phyloP scores from a whole-genome alignment of 2,329 filamentous ascomycete genomes.

The Sporothrix pallida region DNA sequence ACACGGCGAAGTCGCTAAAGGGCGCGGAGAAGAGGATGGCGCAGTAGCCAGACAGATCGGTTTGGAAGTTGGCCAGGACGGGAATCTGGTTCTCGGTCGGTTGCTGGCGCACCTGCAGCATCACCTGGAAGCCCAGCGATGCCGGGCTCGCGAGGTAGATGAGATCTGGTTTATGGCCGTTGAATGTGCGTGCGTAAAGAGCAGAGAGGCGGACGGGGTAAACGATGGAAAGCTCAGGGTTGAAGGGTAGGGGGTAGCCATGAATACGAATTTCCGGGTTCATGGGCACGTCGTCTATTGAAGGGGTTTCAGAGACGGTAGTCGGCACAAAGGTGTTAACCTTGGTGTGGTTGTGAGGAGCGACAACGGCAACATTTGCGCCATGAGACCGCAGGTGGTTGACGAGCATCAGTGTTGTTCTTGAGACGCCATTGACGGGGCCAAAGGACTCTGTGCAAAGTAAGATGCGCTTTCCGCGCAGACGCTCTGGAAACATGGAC shows the following conservation, averaged over 20 bases:
- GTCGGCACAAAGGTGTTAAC: constrained; percentile 60
- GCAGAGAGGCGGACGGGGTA: constrained; percentile 70
- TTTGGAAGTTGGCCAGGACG: constrained; percentile 73
- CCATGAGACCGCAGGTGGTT: constrained; percentile 69
- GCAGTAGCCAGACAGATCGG: constrained; percentile 72
- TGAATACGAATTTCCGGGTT: constrained; percentile 63
- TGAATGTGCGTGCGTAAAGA: constrained; percentile 66
- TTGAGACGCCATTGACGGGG: constrained; percentile 74
- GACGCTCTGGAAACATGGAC: constrained; percentile 52
- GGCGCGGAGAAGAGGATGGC: constrained; percentile 70
- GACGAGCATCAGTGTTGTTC: constrained; percentile 72
- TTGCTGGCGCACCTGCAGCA: constrained; percentile 70
- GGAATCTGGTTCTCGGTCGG: constrained; percentile 59
- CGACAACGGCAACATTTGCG: constrained; percentile 69
- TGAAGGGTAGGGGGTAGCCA: constrained; percentile 72
- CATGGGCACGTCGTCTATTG: constrained; percentile 32
- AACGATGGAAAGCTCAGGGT: constrained; percentile 71
- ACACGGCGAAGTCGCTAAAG: constrained; percentile 65
- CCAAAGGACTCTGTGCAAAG: constrained; percentile 75
- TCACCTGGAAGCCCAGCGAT: constrained; percentile 71
- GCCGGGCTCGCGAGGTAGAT: constrained; percentile 74
- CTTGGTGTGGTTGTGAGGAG: constrained; percentile 63
- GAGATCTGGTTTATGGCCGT: constrained; percentile 61
- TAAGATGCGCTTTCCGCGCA: constrained; percentile 67
- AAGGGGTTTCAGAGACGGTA: constrained; percentile 40